Percentiles rank a stretch among this genome's conserved stretches.
These are phyloP conservation scores for Russula emetica DNA, from an alignment of 768 basidiomycete species.

Conservation along the genomic window DNA sequence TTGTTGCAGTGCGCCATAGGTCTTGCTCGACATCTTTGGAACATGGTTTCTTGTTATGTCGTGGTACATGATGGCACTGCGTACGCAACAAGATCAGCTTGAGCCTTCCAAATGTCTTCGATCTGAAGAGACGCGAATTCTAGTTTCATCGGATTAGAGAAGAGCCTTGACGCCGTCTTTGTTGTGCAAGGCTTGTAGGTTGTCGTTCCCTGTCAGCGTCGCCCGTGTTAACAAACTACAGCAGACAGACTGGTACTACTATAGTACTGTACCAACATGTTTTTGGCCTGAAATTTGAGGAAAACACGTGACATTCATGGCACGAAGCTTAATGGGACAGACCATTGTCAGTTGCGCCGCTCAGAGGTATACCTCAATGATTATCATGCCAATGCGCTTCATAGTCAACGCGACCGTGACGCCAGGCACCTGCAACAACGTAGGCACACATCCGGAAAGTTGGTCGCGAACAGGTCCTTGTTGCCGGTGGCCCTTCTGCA, in stretches of 20 bases:
- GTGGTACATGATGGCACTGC: neutral
- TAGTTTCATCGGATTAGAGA: conserved; percentile 4
- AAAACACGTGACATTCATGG: no score
- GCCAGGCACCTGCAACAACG: no score
- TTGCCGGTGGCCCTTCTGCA: conserved; percentile 37
- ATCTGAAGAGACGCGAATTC: neutral
- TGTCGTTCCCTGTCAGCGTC: conserved; percentile 20
- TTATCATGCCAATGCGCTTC: no score
- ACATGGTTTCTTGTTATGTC: neutral
- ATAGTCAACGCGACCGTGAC: no score
- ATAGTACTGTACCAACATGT: no score
- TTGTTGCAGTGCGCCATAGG: neutral
- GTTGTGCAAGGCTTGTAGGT: conserved; percentile 22
- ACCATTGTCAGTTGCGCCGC: no score
- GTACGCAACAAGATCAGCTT: neutral
- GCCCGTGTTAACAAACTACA: neutral
- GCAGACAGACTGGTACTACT: neutral
- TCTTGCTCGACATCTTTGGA: neutral
- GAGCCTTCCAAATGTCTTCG: neutral
- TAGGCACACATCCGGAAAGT: conserved; percentile 33
- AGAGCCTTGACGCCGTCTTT: conserved; percentile 19
- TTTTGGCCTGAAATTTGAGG: no score
- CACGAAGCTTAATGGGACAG: no score
- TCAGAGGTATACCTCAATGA: no score
- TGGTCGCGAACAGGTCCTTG: conserved; percentile 34